A percentile compares a stretch with the other conserved stretches of the same genome.
Conservation (phyloP, 2,329 filamentous ascomycete genomes). For the Curvularia eragrostidis region DNA sequence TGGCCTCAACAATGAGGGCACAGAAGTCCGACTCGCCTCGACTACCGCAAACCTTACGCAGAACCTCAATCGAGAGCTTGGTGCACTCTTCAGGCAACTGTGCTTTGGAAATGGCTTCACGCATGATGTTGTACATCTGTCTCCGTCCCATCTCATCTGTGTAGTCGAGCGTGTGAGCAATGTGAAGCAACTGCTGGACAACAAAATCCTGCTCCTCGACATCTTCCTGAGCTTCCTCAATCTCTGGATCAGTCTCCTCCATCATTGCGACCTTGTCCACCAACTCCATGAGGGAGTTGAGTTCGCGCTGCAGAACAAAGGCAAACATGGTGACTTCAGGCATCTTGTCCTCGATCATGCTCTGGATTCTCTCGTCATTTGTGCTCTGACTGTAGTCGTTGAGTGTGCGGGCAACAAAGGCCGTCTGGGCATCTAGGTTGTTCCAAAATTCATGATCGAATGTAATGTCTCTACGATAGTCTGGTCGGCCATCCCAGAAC, state of each 20-base stretch:
- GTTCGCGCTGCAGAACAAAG: constrained; percentile 83
- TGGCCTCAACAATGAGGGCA: constrained; percentile 85
- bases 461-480: constrained; percentile 74
- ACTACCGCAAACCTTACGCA: constrained; percentile 81
- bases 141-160: constrained; percentile 94
- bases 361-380: constrained; percentile 75
- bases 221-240: constrained; percentile 75
- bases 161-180: constrained; percentile 91
- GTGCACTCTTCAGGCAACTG: constrained; percentile 93
- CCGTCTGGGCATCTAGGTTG: constrained; percentile 80
- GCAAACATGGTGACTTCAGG: constrained; percentile 92
- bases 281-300: constrained; percentile 70
- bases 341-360: constrained; percentile 86
- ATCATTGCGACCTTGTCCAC: constrained; percentile 62
- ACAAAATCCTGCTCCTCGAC: constrained; percentile 93
- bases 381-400: constrained; percentile 88
- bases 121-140: constrained; percentile 92
- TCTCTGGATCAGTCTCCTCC: constrained; percentile 61
- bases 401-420: constrained; percentile 90
- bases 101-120: constrained; percentile 82
- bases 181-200: constrained; percentile 91
- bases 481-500: constrained; percentile 92
- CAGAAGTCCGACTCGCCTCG: constrained; percentile 84
- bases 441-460: constrained; percentile 83
- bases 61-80: constrained; percentile 80